Percentiles rank a stretch among this genome's conserved stretches.
These are phyloP conservation scores for Colletotrichum melonis DNA, from an alignment of 2,329 filamentous ascomycete species.

Conservation along the genomic window DNA sequence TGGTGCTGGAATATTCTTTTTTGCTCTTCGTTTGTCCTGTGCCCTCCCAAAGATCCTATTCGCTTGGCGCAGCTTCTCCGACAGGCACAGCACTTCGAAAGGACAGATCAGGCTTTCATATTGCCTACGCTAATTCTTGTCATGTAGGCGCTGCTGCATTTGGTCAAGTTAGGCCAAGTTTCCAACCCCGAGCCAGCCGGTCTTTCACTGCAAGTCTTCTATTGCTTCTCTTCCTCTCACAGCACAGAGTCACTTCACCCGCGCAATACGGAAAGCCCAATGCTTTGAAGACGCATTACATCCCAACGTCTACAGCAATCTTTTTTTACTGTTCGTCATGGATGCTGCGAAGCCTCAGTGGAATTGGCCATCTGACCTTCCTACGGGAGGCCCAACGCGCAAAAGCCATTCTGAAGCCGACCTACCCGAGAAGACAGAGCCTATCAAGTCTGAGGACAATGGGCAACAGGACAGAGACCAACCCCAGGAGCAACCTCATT, in stretches of 20 bases:
- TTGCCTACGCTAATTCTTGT: constrained; percentile 2
- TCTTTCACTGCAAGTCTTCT: background rate
- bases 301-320: background rate
- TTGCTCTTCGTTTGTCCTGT: background rate
- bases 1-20: constrained; percentile 35
- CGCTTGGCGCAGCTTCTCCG: constrained; percentile 8
- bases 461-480: background rate
- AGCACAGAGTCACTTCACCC: background rate
- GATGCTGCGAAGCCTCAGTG: constrained; percentile 24
- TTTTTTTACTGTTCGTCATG: background rate
- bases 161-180: constrained; percentile 16
- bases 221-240: background rate
- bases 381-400: background rate
- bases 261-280: background rate
- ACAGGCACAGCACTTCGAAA: background rate
- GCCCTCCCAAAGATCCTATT: background rate
- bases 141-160: constrained; percentile 30
- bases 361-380: constrained; percentile 28
- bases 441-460: background rate
- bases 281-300: background rate
- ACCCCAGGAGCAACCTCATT: constrained; percentile 4
- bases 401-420: constrained; percentile 6
- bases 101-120: constrained; percentile 20
- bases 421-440: background rate
- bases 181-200: background rate